A percentile compares a stretch with the other conserved stretches of the same genome.
These are phyloP conservation scores for Cephaloascus fragrans DNA, from an alignment of 805 yeast species.

Conservation along the genomic window DNA sequence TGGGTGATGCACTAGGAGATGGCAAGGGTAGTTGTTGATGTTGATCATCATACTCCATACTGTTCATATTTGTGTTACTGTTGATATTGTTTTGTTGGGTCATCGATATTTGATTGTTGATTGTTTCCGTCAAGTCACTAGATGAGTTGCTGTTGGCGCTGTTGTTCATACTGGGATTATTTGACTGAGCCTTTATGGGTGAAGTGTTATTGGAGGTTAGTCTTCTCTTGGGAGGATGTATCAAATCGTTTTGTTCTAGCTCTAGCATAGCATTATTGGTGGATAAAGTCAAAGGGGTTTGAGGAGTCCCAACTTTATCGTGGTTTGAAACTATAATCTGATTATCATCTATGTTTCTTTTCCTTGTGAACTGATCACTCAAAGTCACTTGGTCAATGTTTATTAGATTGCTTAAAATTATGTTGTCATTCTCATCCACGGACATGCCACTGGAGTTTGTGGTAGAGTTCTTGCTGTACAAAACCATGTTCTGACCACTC, in stretches of 20 bases:
- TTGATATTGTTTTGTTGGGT: conserved; percentile 8
- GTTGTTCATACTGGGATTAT: neutral
- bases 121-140: too few species aligned
- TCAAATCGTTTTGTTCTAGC: conserved; percentile 10
- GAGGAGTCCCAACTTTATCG: conserved; percentile 4
- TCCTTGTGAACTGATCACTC: conserved; percentile 8
- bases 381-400: conserved; percentile 6
- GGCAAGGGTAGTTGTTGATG: conserved; percentile 51
- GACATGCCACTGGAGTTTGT: conserved; percentile 12
- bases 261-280: neutral
- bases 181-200: conserved; percentile 3
- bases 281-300: neutral
- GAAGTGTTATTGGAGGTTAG: conserved; percentile 12
- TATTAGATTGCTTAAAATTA: neutral
- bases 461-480: too few species aligned
- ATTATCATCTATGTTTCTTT: conserved; percentile 17
- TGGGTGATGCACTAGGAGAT: conserved; percentile 59
- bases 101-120: conserved; percentile 18
- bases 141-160: neutral
- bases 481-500: too few species aligned
- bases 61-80: too few species aligned
- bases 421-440: neutral
- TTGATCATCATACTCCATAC: conserved; percentile 3
- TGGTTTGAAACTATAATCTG: conserved; percentile 12
- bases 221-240: conserved; percentile 29